Evolutionary conservation across 2,329 filamentous ascomycete genomes (phyloP).

Genomic region (Lachnellula cervina): DNA sequence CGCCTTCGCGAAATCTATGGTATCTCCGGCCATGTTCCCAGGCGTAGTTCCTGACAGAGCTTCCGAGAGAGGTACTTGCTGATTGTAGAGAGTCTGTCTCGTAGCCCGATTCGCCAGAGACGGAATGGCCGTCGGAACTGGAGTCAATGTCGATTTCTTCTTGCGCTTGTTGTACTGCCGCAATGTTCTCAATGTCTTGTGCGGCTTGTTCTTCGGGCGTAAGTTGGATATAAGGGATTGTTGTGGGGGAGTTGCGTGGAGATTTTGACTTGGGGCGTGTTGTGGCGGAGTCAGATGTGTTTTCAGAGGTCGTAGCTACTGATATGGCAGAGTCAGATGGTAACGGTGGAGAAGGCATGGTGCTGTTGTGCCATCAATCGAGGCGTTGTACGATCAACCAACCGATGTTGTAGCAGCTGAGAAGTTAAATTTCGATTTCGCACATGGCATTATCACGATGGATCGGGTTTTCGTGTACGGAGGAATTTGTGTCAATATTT

Average conservation of each 20-base stretch:
- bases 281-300: not conserved
- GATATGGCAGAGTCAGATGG: slow-evolving; percentile 21
- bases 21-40: slow-evolving; percentile 56
- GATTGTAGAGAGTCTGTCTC: slow-evolving; percentile 24
- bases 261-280: slow-evolving; percentile 2
- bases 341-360: not conserved
- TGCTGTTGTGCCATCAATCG: not conserved
- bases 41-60: slow-evolving; percentile 44
- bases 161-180: slow-evolving; percentile 25
- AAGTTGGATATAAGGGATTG: slow-evolving; percentile 5
- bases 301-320: not conserved
- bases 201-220: slow-evolving; percentile 14
- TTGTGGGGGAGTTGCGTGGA: not conserved
- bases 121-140: slow-evolving; percentile 11
- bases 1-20: slow-evolving; percentile 49
- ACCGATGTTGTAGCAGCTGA: not conserved
- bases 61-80: slow-evolving; percentile 23
- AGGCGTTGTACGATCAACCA: not conserved
- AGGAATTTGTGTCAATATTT: not conserved
- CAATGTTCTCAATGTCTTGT: slow-evolving; percentile 16
- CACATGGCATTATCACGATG: not conserved
- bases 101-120: slow-evolving; percentile 25
- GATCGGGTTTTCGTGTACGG: not conserved
- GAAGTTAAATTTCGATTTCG: not conserved
- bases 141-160: slow-evolving; percentile 26